Percentiles rank a stretch among this genome's conserved stretches.
Conservation (phyloP, 805 yeast genomes). For the Sungouiella thailandica region DNA sequence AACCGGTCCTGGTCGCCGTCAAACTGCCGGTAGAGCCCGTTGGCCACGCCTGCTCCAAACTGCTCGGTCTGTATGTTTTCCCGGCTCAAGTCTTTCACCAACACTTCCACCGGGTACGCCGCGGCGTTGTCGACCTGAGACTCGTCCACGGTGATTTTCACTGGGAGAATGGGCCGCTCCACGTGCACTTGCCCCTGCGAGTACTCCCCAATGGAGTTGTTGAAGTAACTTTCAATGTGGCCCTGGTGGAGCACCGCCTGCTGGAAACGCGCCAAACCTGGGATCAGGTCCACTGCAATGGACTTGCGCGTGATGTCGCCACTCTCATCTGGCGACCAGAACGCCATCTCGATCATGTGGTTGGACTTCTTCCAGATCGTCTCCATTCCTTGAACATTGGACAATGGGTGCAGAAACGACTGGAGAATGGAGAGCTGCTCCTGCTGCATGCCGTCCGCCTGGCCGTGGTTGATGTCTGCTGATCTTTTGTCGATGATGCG, state of each 20-base stretch:
- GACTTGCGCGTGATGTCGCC: slow-evolving; percentile 21
- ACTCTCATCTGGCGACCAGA: slow-evolving; percentile 24
- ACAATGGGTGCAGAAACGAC: slow-evolving; percentile 8
- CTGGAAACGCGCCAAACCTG: slow-evolving; percentile 24
- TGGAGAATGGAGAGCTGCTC: slow-evolving; percentile 26
- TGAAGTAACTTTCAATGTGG: slow-evolving; percentile 21
- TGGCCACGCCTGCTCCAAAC: slow-evolving; percentile 15
- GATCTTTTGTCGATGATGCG: slow-evolving; percentile 27
- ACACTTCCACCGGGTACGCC: slow-evolving; percentile 12
- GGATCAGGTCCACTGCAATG: slow-evolving; percentile 20
- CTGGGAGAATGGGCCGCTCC: slow-evolving; percentile 17
- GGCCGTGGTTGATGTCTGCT: slow-evolving; percentile 22
- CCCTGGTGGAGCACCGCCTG: slow-evolving; percentile 29
- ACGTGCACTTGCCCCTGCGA: slow-evolving; percentile 10
- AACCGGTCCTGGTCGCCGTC: slow-evolving; percentile 17
- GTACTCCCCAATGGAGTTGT: slow-evolving; percentile 18
- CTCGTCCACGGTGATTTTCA: slow-evolving; percentile 14
- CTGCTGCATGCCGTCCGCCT: slow-evolving; percentile 31
- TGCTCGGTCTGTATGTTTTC: slow-evolving; percentile 12
- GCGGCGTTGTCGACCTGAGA: slow-evolving; percentile 4
- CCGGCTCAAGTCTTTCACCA: slow-evolving; percentile 10
- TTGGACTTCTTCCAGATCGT: slow-evolving; percentile 20
- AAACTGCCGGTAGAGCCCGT: slow-evolving; percentile 22
- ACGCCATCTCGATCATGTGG: slow-evolving; percentile 24
- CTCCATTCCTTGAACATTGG: slow-evolving; percentile 9